These are phyloP conservation scores for Bromus sterilis DNA, from an alignment of 176 grass and related monocot genomes.

Conservation along the genomic window DNA sequence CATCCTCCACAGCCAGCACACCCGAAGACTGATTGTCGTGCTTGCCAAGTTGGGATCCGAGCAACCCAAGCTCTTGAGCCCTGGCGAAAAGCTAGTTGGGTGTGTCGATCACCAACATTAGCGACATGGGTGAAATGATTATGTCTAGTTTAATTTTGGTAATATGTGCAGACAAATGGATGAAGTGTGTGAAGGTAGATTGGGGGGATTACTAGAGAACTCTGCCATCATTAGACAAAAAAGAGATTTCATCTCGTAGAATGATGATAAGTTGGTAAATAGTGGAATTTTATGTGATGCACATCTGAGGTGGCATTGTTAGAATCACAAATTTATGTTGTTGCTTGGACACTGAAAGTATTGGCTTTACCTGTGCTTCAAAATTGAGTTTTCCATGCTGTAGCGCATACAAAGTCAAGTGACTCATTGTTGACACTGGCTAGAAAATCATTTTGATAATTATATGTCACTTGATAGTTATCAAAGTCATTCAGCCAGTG, in stretches of 20 bases:
- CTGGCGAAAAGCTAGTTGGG: too few species aligned
- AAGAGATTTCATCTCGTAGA: not conserved
- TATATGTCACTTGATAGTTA: too few species aligned
- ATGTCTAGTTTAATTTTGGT: not conserved
- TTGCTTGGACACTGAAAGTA: slow-evolving; percentile 4
- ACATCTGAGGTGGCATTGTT: not conserved
- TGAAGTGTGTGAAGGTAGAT: not conserved
- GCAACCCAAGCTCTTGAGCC: too few species aligned
- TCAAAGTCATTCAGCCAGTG: too few species aligned
- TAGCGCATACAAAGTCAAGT: not conserved
- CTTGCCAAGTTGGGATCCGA: too few species aligned
- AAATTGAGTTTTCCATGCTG: not conserved
- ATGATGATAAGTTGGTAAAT: slow-evolving; percentile 2
- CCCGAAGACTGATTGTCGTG: too few species aligned
- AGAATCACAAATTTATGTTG: not conserved
- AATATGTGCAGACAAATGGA: not conserved
- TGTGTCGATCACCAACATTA: too few species aligned
- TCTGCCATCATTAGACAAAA: not conserved
- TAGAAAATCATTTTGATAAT: not conserved
- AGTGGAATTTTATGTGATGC: not conserved
- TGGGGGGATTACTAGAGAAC: not conserved
- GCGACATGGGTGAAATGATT: not conserved
- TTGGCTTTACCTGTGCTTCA: not conserved
- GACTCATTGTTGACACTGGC: not conserved
- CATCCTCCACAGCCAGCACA: too few species aligned